Percentiles rank a stretch among this genome's conserved stretches.
These are phyloP conservation scores for Dittrichia graveolens DNA, from an alignment of 129 eudicot species.

Conservation along the genomic window DNA sequence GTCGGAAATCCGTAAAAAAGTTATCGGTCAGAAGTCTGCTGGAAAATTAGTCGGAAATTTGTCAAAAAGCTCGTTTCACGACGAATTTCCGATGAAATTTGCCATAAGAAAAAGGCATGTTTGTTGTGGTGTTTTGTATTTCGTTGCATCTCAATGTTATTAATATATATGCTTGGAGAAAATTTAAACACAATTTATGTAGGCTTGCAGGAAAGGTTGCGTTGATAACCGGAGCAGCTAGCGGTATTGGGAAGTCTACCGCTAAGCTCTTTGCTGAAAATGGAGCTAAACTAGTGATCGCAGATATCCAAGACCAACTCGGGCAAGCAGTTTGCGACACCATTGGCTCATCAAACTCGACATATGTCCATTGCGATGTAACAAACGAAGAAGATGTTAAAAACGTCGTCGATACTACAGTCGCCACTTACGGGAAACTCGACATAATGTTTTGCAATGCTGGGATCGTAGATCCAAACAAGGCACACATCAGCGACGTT, in stretches of 20 bases:
- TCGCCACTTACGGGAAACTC: constrained; percentile 47
- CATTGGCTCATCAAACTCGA: constrained; percentile 42
- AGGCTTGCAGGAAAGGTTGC: constrained; percentile 59
- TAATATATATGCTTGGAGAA: background rate
- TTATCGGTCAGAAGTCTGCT: too few relatives aligned
- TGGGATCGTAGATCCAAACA: constrained; percentile 27
- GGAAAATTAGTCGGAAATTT: too few relatives aligned
- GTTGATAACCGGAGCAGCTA: constrained; percentile 55
- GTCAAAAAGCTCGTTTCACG: too few relatives aligned
- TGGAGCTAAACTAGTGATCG: constrained; percentile 61
- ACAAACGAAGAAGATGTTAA: constrained; percentile 49
- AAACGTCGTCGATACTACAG: constrained; percentile 44
- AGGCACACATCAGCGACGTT: constrained; percentile 35
- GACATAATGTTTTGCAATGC: constrained; percentile 58
- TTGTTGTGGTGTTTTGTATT: background rate
- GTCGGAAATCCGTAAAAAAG: too few relatives aligned
- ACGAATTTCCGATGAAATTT: too few relatives aligned
- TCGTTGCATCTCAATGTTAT: background rate
- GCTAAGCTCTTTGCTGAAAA: constrained; percentile 54
- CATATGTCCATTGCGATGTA: constrained; percentile 61
- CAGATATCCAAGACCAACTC: constrained; percentile 61
- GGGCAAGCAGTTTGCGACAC: constrained; percentile 43
- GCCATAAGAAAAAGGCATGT: too few relatives aligned
- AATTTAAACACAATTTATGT: background rate
- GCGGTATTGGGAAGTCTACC: constrained; percentile 55